These are phyloP conservation scores for Chrysanthemum makinoi DNA, from an alignment of 129 eudicot genomes.

Conservation along the genomic window DNA sequence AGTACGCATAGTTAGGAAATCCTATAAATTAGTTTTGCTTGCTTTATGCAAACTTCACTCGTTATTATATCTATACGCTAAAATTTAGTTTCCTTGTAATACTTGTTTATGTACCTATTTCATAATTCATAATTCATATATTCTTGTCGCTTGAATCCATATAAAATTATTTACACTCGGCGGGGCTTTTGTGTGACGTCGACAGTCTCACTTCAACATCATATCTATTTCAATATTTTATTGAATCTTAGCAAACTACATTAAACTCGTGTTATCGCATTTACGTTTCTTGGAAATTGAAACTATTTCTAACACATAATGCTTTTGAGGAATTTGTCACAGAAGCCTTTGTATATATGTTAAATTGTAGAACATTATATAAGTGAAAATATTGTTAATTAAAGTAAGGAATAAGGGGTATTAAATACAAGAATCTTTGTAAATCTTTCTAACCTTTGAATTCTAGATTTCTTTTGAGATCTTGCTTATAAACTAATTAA, in stretches of 20 bases:
- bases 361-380: not conserved
- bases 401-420: not conserved
- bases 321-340: not conserved
- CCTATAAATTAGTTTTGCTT: too few relatives aligned
- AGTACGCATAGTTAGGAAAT: too few relatives aligned
- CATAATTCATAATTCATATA: too few relatives aligned
- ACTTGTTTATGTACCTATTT: too few relatives aligned
- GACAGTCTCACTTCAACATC: too few relatives aligned
- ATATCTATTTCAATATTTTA: too few relatives aligned
- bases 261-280: not conserved
- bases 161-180: too few relatives aligned
- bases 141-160: too few relatives aligned
- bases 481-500: conserved; percentile 26
- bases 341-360: not conserved
- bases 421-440: conserved; percentile 27
- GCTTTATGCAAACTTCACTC: too few relatives aligned
- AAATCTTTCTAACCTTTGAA: conserved; percentile 29
- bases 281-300: not conserved
- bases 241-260: too few relatives aligned
- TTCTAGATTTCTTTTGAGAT: conserved; percentile 30
- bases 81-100: too few relatives aligned
- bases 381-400: conserved; percentile 4
- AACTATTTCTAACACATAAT: not conserved
- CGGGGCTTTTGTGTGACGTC: not conserved
- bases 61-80: too few relatives aligned